A percentile compares a stretch with the other conserved stretches of the same genome.
Evolutionary conservation across 164 flowering plant species (phyloP).

Genomic region (Litsea cubeba): DNA sequence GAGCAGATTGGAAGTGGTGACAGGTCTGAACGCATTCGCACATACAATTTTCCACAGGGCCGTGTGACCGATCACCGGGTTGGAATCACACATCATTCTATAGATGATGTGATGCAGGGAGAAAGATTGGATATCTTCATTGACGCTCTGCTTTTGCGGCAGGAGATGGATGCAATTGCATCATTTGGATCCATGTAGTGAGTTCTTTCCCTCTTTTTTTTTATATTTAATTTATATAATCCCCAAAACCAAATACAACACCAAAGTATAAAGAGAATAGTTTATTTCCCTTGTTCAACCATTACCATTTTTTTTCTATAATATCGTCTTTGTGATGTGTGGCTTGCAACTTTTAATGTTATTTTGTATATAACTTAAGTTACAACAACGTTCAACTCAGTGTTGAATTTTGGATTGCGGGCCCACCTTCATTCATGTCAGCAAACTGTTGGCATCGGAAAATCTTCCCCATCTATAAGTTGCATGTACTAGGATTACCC

Average conservation of each 20-base stretch:
- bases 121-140: slow-evolving; percentile 70
- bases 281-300: background rate
- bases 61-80: slow-evolving; percentile 98
- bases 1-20: slow-evolving; percentile 96
- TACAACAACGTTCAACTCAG: too few species aligned
- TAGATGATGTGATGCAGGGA: slow-evolving; percentile 74
- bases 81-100: slow-evolving; percentile 75
- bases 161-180: slow-evolving; percentile 91
- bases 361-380: too few species aligned
- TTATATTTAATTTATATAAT: too few species aligned
- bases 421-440: too few species aligned
- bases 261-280: background rate
- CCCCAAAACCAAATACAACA: too few species aligned
- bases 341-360: too few species aligned
- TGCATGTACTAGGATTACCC: too few species aligned
- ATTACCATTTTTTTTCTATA: too few species aligned
- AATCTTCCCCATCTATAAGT: too few species aligned
- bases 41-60: slow-evolving; percentile 96
- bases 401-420: too few species aligned
- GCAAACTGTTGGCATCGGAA: too few species aligned
- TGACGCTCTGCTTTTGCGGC: slow-evolving; percentile 79
- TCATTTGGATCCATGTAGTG: slow-evolving; percentile 33
- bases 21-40: slow-evolving; percentile 92
- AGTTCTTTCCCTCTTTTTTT: background rate
- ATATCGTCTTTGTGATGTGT: too few species aligned